Evolutionary conservation across 306 rosid species (phyloP).

Genomic region (Spatholobus suberectus): DNA sequence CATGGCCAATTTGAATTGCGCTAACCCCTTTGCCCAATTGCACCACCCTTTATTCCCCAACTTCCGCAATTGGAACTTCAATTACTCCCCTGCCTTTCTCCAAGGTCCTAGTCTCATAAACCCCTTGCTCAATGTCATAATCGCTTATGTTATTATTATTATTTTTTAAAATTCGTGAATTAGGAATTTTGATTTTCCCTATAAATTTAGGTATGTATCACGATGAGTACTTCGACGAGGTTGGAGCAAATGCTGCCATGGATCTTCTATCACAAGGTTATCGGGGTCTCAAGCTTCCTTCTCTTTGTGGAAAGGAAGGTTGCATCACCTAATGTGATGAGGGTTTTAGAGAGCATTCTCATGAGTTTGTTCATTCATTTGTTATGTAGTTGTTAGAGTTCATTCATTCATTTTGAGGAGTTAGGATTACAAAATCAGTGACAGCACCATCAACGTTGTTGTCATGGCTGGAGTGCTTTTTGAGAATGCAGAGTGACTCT

Average conservation of each 20-base stretch:
- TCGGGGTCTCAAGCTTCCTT: constrained; percentile 86
- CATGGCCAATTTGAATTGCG: constrained; percentile 60
- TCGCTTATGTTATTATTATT: too few species aligned
- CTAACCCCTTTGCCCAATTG: constrained; percentile 52
- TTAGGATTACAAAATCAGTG: too few species aligned
- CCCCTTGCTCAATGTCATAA: too few species aligned
- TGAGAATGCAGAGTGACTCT: too few species aligned
- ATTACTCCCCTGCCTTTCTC: constrained; percentile 65
- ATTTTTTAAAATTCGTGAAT: background rate
- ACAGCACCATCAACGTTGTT: too few species aligned
- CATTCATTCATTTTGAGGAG: too few species aligned
- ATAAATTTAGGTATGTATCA: constrained; percentile 61
- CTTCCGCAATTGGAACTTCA: constrained; percentile 71
- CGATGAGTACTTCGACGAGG: constrained; percentile 85
- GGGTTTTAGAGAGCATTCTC: constrained; percentile 84
- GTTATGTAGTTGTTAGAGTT: too few species aligned
- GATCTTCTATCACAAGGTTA: constrained; percentile 92
- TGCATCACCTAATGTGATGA: constrained; percentile 78
- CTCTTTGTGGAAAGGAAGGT: constrained; percentile 98
- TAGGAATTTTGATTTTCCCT: background rate
- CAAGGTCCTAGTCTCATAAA: constrained; percentile 27
- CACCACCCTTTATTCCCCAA: constrained; percentile 74
- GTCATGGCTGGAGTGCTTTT: too few species aligned
- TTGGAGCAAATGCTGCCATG: constrained; percentile 93
- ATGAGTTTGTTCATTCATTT: constrained; percentile 51